A percentile compares a stretch with the other conserved stretches of the same genome.
Evolutionary conservation across 345 rosid genomes (phyloP).

Genomic region (Syzygium aromaticum): DNA sequence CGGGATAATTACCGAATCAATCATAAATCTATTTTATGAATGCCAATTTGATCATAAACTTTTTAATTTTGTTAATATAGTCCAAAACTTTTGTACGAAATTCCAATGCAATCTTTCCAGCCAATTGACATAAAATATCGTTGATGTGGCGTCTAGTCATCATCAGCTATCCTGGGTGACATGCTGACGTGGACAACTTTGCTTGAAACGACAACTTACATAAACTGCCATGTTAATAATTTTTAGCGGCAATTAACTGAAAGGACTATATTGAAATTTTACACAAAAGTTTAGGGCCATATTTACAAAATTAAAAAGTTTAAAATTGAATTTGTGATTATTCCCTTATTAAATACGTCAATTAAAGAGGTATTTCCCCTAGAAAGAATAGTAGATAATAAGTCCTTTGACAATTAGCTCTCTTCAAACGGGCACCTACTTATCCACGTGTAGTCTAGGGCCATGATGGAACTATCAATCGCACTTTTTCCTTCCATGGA

Average conservation of each 20-base stretch:
- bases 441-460: neutral
- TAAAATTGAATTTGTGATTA: neutral
- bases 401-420: too few species aligned
- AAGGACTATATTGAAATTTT: neutral
- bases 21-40: neutral
- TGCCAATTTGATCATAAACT: neutral
- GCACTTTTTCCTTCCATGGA: neutral
- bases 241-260: neutral
- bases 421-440: too few species aligned
- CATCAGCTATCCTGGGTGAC: neutral
- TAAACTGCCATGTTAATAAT: neutral
- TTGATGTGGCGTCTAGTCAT: neutral
- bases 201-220: neutral
- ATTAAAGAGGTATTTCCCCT: too few species aligned
- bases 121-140: neutral
- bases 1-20: neutral
- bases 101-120: neutral
- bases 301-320: neutral
- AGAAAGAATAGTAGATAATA: too few species aligned
- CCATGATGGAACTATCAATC: neutral
- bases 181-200: neutral
- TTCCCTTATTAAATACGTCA: neutral
- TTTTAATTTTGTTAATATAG: neutral
- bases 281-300: neutral
- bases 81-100: neutral